Conservation (phyloP, 306 rosid species). For the Lagenaria siceraria region DNA sequence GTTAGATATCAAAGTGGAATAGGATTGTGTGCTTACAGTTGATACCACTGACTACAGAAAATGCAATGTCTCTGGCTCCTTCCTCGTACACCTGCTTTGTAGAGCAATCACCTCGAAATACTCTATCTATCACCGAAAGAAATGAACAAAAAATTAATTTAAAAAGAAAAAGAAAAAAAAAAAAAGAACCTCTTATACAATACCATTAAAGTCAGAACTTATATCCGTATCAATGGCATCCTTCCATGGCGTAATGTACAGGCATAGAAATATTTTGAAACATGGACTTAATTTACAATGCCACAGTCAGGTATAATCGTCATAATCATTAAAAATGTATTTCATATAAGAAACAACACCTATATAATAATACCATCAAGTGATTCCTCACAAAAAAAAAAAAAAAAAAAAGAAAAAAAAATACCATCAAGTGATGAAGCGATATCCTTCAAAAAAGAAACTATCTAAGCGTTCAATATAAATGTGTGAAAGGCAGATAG, state of each 20-base stretch:
- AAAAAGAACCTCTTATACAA: constrained; percentile 12
- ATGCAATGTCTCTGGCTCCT: constrained; percentile 78
- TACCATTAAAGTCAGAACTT: not conserved
- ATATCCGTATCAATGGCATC: not conserved
- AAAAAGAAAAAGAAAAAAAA: no score
- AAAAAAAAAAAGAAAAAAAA: no score
- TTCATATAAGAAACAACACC: not conserved
- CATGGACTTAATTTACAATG: not conserved
- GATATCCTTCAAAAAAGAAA: not conserved
- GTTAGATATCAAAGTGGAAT: constrained; percentile 17
- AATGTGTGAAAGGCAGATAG: not conserved
- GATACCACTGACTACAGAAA: constrained; percentile 84
- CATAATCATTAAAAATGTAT: not conserved
- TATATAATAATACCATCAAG: not conserved
- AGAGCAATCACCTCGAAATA: constrained; percentile 73
- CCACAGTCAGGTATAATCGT: not conserved
- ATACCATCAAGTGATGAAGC: not conserved
- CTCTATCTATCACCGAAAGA: constrained; percentile 51
- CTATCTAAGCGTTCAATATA: not conserved
- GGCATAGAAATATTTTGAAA: constrained; percentile 1
- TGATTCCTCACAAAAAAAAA: no score
- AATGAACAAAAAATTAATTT: not conserved
- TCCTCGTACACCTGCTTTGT: constrained; percentile 87
- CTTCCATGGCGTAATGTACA: not conserved
- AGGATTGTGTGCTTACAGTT: constrained; percentile 55